Evolutionary conservation across 495 filamentous ascomycete species (phyloP).

Genomic region (Bombardia bombarda): DNA sequence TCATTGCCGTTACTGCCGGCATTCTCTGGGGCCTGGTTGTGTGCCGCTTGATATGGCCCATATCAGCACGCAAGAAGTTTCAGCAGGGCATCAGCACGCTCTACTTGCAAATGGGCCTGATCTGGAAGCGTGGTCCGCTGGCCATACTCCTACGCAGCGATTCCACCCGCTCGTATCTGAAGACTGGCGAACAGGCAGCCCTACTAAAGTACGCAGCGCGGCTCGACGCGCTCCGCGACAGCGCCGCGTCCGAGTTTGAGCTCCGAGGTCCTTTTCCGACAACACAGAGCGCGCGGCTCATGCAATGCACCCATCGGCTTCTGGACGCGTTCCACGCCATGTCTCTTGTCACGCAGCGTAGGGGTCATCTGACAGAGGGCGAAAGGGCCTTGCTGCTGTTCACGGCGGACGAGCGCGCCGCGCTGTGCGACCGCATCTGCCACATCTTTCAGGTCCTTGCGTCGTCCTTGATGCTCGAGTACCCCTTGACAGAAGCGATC

Average conservation of each 20-base stretch:
- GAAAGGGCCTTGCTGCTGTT: conserved; percentile 71
- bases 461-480: conserved; percentile 86
- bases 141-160: conserved; percentile 53
- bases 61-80: conserved; percentile 76
- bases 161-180: conserved; percentile 61
- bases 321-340: conserved; percentile 92
- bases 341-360: conserved; percentile 84
- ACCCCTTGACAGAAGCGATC: conserved; percentile 79
- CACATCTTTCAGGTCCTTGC: conserved; percentile 92
- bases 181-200: conserved; percentile 68
- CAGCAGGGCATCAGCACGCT: conserved; percentile 78
- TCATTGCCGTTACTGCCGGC: conserved; percentile 78
- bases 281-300: conserved; percentile 57
- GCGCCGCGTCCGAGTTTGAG: conserved; percentile 75
- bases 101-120: conserved; percentile 88
- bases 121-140: conserved; percentile 94
- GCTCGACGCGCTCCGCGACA: conserved; percentile 64
- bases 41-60: conserved; percentile 86
- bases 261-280: conserved; percentile 77
- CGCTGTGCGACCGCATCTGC: conserved; percentile 77
- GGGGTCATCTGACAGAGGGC: conserved; percentile 64
- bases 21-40: conserved; percentile 90
- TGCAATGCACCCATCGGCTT: conserved; percentile 71
- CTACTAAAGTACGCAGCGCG: conserved; percentile 50
- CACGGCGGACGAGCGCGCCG: conserved; percentile 69